Conservation (phyloP, 1,139 yeast genomes). For the Hansenula anomala region DNA sequence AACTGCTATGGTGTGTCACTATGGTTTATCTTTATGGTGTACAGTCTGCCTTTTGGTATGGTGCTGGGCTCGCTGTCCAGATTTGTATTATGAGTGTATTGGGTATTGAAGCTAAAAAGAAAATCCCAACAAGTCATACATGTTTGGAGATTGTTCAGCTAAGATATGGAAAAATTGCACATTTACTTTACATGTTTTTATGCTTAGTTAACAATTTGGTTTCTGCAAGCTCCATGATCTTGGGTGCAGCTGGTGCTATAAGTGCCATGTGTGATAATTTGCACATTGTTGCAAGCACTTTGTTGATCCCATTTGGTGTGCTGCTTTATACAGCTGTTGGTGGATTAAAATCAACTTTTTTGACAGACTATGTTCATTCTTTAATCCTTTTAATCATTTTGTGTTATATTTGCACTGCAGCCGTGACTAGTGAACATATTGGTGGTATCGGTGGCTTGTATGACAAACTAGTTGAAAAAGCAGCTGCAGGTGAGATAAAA, state of each 20-base stretch:
- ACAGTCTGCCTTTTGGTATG: conserved; percentile 33
- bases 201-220: conserved; percentile 31
- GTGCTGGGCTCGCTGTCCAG: conserved; percentile 35
- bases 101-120: conserved; percentile 38
- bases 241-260: conserved; percentile 35
- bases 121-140: conserved; percentile 40
- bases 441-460: conserved; percentile 31
- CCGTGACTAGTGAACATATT: conserved; percentile 24
- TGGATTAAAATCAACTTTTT: conserved; percentile 37
- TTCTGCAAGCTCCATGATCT: conserved; percentile 33
- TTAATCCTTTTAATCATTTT: conserved; percentile 30
- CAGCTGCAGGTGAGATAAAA: conserved; percentile 16
- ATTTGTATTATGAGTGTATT: conserved; percentile 34
- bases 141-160: conserved; percentile 36
- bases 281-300: conserved; percentile 40
- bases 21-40: conserved; percentile 41
- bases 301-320: conserved; percentile 35
- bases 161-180: conserved; percentile 34
- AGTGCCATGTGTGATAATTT: conserved; percentile 33
- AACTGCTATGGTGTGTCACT: conserved; percentile 43
- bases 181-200: conserved; percentile 29
- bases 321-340: conserved; percentile 34
- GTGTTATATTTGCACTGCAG: conserved; percentile 26
- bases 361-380: conserved; percentile 34
- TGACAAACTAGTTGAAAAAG: conserved; percentile 18